phyloP scores from a whole-genome alignment of 352 stramenopile genomes.

The Phytopythium vexans region DNA sequence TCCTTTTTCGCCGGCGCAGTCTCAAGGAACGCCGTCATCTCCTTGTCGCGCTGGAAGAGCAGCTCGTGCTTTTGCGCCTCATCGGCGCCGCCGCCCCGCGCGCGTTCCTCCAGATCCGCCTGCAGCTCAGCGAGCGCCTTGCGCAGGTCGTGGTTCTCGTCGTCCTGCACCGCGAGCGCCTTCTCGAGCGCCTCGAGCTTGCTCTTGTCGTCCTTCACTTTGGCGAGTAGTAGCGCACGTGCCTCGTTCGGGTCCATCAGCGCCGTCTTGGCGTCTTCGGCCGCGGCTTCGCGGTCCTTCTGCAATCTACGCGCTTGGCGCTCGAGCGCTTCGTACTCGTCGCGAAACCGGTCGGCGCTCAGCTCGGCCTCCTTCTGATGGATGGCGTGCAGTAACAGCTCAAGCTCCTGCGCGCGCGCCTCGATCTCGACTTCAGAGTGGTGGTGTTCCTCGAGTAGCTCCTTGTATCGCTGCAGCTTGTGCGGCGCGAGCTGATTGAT shows the following conservation, averaged over 20 bases:
- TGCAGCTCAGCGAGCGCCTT: slow-evolving; percentile 57
- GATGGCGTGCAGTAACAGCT: slow-evolving; percentile 71
- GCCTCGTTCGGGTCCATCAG: slow-evolving; percentile 90
- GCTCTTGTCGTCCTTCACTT: slow-evolving; percentile 86
- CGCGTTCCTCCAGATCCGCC: slow-evolving; percentile 61
- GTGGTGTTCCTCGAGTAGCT: slow-evolving; percentile 69
- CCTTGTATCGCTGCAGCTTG: slow-evolving; percentile 79
- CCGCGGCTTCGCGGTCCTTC: slow-evolving; percentile 72
- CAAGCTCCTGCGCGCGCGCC: slow-evolving; percentile 54
- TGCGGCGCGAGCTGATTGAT: slow-evolving; percentile 88
- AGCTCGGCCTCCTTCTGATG: slow-evolving; percentile 75
- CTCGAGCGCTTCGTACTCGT: slow-evolving; percentile 77
- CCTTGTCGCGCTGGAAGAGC: slow-evolving; percentile 86
- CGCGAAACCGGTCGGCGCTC: slow-evolving; percentile 60
- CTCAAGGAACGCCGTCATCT: slow-evolving; percentile 91
- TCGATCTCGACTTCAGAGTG: slow-evolving; percentile 78
- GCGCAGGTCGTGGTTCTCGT: slow-evolving; percentile 56
- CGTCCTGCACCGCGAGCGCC: slow-evolving; percentile 37
- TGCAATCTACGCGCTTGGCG: slow-evolving; percentile 61
- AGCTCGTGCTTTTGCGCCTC: slow-evolving; percentile 85
- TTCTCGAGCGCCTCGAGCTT: slow-evolving; percentile 79
- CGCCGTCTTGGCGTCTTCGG: slow-evolving; percentile 80
- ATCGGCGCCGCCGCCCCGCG: slow-evolving; percentile 58
- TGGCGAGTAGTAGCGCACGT: slow-evolving; percentile 69
- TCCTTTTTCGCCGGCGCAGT: slow-evolving; percentile 74